A percentile compares a stretch with the other conserved stretches of the same genome.
Conservation (phyloP, 1,284 basidiomycete genomes). For the Veloporphyrellus conicus region DNA sequence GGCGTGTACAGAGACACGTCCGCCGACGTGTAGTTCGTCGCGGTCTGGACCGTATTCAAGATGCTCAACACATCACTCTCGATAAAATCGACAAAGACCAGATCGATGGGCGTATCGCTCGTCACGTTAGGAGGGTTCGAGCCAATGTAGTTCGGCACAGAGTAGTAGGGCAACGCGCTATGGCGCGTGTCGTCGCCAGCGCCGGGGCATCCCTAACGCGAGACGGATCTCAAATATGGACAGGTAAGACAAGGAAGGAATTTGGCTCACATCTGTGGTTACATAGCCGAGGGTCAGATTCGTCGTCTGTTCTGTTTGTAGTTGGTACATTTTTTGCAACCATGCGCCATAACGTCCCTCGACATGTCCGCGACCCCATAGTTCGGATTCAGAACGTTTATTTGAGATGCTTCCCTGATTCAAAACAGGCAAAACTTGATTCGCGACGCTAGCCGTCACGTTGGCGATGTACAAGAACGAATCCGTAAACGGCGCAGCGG, state of each 20-base stretch:
- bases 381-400: slow-evolving; percentile 35
- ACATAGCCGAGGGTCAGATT: slow-evolving; percentile 69
- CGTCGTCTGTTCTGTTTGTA: slow-evolving; percentile 22
- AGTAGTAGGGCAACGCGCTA: slow-evolving; percentile 52
- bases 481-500: slow-evolving; percentile 62
- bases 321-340: slow-evolving; percentile 52
- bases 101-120: slow-evolving; percentile 52
- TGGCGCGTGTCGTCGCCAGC: slow-evolving; percentile 68
- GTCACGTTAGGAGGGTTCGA: slow-evolving; percentile 51
- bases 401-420: slow-evolving; percentile 46
- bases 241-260: not conserved
- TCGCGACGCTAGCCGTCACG: slow-evolving; percentile 47
- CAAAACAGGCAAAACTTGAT: slow-evolving; percentile 49
- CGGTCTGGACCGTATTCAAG: slow-evolving; percentile 53
- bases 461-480: slow-evolving; percentile 56
- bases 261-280: slow-evolving; percentile 56
- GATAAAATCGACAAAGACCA: slow-evolving; percentile 71
- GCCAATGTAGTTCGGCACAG: slow-evolving; percentile 54
- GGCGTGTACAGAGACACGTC: slow-evolving; percentile 54
- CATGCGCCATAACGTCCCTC: slow-evolving; percentile 50
- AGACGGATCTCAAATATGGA: too few species aligned
- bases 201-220: slow-evolving; percentile 60
- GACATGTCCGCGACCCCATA: slow-evolving; percentile 51
- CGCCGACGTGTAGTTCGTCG: slow-evolving; percentile 45
- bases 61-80: slow-evolving; percentile 47